A percentile compares a stretch with the other conserved stretches of the same genome.
Evolutionary conservation across 495 filamentous ascomycete genomes (phyloP).

Genomic region (Talaromyces trachyspermus): DNA sequence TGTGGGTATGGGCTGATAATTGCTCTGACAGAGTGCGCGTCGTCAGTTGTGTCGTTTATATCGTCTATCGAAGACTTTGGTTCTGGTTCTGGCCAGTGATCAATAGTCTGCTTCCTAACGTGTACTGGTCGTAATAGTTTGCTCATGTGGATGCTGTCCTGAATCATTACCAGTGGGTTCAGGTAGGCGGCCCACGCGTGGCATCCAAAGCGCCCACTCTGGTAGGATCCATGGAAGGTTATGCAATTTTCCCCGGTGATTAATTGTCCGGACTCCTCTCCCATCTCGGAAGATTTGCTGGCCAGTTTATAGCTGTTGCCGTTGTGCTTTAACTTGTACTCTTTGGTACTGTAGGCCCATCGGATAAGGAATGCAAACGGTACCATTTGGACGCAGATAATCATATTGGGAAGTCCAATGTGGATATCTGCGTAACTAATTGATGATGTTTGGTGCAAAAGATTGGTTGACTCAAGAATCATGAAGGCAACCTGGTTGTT

Average conservation of each 20-base stretch:
- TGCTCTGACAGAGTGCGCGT: no score
- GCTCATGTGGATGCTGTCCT: neutral
- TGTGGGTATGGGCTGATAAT: no score
- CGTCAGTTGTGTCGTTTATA: no score
- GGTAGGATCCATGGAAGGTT: no score
- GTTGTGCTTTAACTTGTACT: no score
- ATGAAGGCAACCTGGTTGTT: constrained; percentile 20
- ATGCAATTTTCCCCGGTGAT: no score
- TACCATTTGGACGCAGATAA: constrained; percentile 30
- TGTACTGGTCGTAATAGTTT: neutral
- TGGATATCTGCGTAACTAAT: constrained; percentile 26
- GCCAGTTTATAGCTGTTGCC: no score
- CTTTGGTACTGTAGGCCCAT: constrained; percentile 21
- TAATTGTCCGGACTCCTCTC: no score
- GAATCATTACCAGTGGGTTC: neutral
- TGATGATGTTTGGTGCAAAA: constrained; percentile 14
- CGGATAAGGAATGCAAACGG: constrained; percentile 25
- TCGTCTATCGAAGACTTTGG: neutral
- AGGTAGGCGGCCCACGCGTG: neutral
- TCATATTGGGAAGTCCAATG: constrained; percentile 24
- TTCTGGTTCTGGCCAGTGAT: neutral
- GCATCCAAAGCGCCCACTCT: neutral
- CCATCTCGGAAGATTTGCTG: no score
- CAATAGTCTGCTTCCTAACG: neutral
- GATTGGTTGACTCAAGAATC: constrained; percentile 19